A percentile compares a stretch with the other conserved stretches of the same genome.
These are phyloP conservation scores for Boletus tomentosulus DNA, from an alignment of 768 basidiomycete species.

Conservation along the genomic window DNA sequence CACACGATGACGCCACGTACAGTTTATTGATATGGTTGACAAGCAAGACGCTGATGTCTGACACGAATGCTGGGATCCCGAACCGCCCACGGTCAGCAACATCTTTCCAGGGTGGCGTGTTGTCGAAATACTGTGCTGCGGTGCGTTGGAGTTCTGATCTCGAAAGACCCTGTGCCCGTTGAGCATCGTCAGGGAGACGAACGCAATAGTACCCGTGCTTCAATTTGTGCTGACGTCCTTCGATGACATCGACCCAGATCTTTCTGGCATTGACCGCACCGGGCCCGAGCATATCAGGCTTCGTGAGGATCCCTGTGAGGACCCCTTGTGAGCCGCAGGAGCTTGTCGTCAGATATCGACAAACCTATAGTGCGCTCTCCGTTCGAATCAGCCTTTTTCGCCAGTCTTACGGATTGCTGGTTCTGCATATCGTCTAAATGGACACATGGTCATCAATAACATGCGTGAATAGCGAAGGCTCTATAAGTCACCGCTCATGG, in stretches of 20 bases:
- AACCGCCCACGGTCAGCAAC: conserved; percentile 46
- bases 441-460: neutral
- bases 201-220: conserved; percentile 64
- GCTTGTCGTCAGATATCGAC: neutral
- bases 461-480: neutral
- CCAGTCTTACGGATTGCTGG: conserved; percentile 53
- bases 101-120: conserved; percentile 49
- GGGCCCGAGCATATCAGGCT: conserved; percentile 51
- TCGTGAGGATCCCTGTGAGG: conserved; percentile 59
- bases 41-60: conserved; percentile 48
- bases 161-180: conserved; percentile 39
- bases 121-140: conserved; percentile 44
- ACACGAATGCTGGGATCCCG: conserved; percentile 51
- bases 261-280: conserved; percentile 41
- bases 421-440: conserved; percentile 64
- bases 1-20: conserved; percentile 33
- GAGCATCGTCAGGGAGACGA: conserved; percentile 56
- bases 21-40: conserved; percentile 47
- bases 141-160: conserved; percentile 34
- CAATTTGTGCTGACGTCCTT: conserved; percentile 43
- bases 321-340: neutral
- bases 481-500: conserved; percentile 49
- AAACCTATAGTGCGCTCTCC: conserved; percentile 63
- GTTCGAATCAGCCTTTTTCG: conserved; percentile 46
- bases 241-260: conserved; percentile 49